phyloP scores from a whole-genome alignment of 2,329 filamentous ascomycete species.

The Sarocladium brachiariae region DNA sequence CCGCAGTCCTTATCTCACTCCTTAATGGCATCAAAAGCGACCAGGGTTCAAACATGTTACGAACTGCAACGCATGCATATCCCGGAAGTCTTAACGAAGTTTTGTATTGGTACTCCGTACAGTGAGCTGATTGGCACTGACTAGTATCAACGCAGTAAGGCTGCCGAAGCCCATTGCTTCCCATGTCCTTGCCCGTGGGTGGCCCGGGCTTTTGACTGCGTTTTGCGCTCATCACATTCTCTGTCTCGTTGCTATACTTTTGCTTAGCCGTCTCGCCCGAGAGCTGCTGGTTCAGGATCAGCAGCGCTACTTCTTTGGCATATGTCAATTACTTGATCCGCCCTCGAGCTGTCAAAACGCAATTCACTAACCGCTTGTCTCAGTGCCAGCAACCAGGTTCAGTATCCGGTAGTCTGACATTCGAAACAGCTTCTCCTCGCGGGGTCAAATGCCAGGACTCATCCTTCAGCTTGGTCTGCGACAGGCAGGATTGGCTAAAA shows the following conservation, averaged over 20 bases:
- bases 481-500: too few species aligned
- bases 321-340: background rate
- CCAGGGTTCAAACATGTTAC: too few species aligned
- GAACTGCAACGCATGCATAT: too few species aligned
- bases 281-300: background rate
- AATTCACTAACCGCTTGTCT: background rate
- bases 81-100: too few species aligned
- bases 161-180: background rate
- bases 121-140: background rate
- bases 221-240: slow-evolving; percentile 4
- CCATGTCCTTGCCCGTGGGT: background rate
- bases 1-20: too few species aligned
- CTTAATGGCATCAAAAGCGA: too few species aligned
- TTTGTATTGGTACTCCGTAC: too few species aligned
- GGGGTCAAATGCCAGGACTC: too few species aligned
- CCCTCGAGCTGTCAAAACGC: background rate
- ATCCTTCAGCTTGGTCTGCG: too few species aligned
- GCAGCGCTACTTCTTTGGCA: background rate
- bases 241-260: background rate
- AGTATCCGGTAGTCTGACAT: too few species aligned
- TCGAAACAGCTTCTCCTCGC: too few species aligned
- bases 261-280: background rate
- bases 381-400: background rate
- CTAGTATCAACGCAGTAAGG: background rate
- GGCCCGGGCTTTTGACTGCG: slow-evolving; percentile 4